phyloP scores from a whole-genome alignment of 2,329 filamentous ascomycete genomes.

The Clonostachys rhizophaga region DNA sequence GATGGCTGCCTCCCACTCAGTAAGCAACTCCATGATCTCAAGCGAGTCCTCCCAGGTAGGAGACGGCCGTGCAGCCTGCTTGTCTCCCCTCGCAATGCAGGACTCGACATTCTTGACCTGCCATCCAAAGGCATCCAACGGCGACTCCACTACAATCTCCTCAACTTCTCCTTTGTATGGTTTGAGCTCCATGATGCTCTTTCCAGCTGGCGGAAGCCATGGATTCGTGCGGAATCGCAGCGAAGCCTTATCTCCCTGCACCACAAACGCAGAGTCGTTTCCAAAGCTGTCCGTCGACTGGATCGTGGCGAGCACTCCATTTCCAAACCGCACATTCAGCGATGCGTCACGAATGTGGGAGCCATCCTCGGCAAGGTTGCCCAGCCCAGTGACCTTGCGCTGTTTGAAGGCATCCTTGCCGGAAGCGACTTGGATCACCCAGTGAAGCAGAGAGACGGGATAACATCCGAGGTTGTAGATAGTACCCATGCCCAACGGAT shows the following conservation, averaged over 20 bases:
- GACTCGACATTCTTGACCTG: conserved; percentile 15
- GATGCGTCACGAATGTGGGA: conserved; percentile 13
- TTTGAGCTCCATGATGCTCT: too few species aligned
- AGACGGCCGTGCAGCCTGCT: conserved; percentile 12
- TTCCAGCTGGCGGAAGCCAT: conserved; percentile 10
- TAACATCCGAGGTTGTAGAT: conserved; percentile 21
- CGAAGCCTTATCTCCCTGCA: conserved; percentile 13
- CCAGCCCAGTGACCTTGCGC: conserved; percentile 10
- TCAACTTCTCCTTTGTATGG: conserved; percentile 6
- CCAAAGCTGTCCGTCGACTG: conserved; percentile 17
- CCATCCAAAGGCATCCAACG: conserved; percentile 13
- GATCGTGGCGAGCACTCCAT: conserved; percentile 11
- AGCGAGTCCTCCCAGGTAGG: conserved; percentile 14
- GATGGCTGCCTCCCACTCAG: conserved; percentile 13
- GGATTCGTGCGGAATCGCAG: conserved; percentile 16
- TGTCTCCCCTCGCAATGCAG: conserved; percentile 7
- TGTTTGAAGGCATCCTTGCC: conserved; percentile 9
- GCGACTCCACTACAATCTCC: conserved; percentile 11
- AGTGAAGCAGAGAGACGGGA: conserved; percentile 15
- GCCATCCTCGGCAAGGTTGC: conserved; percentile 12
- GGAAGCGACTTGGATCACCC: conserved; percentile 13
- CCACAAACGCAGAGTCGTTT: conserved; percentile 14
- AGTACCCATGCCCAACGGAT: conserved; percentile 17
- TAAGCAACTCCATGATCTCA: conserved; percentile 16
- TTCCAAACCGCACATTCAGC: conserved; percentile 12